Evolutionary conservation across 78 protist species (phyloP).

Genomic region (Emiliania huxleyi): DNA sequence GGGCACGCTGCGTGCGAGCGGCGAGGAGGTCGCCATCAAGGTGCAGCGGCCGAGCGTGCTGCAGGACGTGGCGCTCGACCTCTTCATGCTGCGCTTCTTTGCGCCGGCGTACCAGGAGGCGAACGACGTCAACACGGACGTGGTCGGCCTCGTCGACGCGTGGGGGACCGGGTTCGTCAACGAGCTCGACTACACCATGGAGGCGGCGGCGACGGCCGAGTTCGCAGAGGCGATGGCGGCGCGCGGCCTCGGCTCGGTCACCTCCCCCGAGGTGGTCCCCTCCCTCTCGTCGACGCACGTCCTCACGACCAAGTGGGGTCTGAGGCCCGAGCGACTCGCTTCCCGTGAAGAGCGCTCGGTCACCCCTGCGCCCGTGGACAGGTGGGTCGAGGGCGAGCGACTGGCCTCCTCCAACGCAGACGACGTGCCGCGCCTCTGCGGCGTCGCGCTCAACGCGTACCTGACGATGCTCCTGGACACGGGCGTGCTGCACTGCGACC

Average conservation of each 20-base stretch:
- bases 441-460: slow-evolving; percentile 39
- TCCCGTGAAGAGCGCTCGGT: too few relatives aligned
- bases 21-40: slow-evolving; percentile 77
- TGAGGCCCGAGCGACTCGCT: too few relatives aligned
- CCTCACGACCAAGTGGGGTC: slow-evolving; percentile 23
- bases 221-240: background rate
- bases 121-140: background rate
- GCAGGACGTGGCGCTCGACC: slow-evolving; percentile 4
- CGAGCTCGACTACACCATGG: slow-evolving; percentile 26
- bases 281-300: background rate
- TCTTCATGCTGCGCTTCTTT: background rate
- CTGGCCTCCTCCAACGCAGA: background rate
- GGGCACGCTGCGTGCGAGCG: slow-evolving; percentile 58
- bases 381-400: slow-evolving; percentile 21
- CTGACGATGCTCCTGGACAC: slow-evolving; percentile 46
- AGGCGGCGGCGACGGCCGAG: background rate
- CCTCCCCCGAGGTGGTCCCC: background rate
- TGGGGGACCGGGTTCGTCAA: slow-evolving; percentile 38
- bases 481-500: slow-evolving; percentile 43
- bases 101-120: background rate
- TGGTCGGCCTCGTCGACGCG: slow-evolving; percentile 22
- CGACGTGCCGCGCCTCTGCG: slow-evolving; percentile 12
- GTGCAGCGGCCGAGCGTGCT: slow-evolving; percentile 17
- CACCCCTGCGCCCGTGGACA: too few relatives aligned
- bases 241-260: background rate